A percentile compares a stretch with the other conserved stretches of the same genome.
Evolutionary conservation across 2,329 filamentous ascomycete genomes (phyloP).

Genomic region (Myriosclerotinia curreyana): DNA sequence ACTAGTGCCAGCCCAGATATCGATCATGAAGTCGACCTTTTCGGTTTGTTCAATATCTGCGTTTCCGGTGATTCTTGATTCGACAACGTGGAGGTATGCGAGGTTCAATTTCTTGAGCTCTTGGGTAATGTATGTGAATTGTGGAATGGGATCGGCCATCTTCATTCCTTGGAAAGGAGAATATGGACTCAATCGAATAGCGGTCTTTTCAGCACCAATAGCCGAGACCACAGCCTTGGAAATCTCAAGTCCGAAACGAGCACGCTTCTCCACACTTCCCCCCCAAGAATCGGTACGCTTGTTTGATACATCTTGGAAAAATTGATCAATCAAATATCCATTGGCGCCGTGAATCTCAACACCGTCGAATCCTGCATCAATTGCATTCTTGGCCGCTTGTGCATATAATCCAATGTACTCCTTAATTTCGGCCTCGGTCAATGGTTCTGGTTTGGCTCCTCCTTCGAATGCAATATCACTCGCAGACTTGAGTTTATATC

Average conservation of each 20-base stretch:
- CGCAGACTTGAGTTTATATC: slow-evolving; percentile 26
- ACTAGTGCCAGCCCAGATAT: slow-evolving; percentile 44
- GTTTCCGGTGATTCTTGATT: slow-evolving; percentile 42
- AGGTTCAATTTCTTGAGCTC: slow-evolving; percentile 52
- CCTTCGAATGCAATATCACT: slow-evolving; percentile 33
- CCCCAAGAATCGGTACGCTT: slow-evolving; percentile 53
- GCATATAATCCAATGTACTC: slow-evolving; percentile 41
- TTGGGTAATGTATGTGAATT: slow-evolving; percentile 57
- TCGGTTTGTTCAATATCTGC: slow-evolving; percentile 43
- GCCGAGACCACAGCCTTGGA: slow-evolving; percentile 49
- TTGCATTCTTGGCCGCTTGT: slow-evolving; percentile 44
- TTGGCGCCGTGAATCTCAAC: slow-evolving; percentile 44
- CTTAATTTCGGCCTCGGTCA: slow-evolving; percentile 43
- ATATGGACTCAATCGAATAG: slow-evolving; percentile 59
- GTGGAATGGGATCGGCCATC: slow-evolving; percentile 60
- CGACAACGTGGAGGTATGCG: slow-evolving; percentile 62
- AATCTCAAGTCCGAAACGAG: slow-evolving; percentile 52
- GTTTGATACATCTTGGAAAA: slow-evolving; percentile 46
- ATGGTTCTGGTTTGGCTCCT: slow-evolving; percentile 30
- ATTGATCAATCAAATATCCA: slow-evolving; percentile 40
- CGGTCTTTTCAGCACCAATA: slow-evolving; percentile 52
- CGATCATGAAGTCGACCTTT: slow-evolving; percentile 45
- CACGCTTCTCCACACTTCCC: slow-evolving; percentile 50
- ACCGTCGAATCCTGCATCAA: slow-evolving; percentile 55
- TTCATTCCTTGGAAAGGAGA: slow-evolving; percentile 60